Evolutionary conservation across 208 protist genomes (phyloP), one percentile per base, ranked within the genome.

Genomic region (Leishmania lainsoni): DNA sequence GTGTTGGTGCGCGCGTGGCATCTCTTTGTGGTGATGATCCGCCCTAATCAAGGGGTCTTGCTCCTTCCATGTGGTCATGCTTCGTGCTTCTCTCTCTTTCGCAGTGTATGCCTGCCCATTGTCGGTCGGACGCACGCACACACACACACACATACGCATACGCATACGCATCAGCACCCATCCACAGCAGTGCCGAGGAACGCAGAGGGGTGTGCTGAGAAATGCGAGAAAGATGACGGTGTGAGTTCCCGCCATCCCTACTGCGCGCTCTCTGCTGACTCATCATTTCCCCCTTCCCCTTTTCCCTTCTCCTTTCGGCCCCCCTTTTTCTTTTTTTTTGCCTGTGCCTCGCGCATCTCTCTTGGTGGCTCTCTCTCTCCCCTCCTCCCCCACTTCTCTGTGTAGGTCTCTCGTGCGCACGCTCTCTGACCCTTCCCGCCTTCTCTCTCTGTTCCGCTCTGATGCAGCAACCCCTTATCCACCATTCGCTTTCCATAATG

Each of bases 41-140:
- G n/a, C 22, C 59, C 10, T n/a, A 35, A 35, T 29, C n/a, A 61
- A 22, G 56, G 35, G 56, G 56, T 3, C 56, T 61, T 10, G 56
- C 56, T 61, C n/a, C 22, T 29, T 61, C 17, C 56, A 61, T 78
- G 69, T 84, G 29, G 51, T 54, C 51, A 20, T 61, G 49, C 26
- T 72, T 22, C 35, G 35, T 39, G 0, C 59, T 3, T 42, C 61
- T 61, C 48, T 48, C 22, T 79, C n/a, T 16, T 12, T 32, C 17
- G 42, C 20, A 70, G 6, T 52, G 10, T 52, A 4, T 35, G 17
- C 32, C 5, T 51, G 22, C 17, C 10, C 39, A 58, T 51, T 29
- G 48, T n/a, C 63, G 20, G n/a, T 0, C 63, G 6, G 29, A 22
- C 29, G 6, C 63, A 3, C 17, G 12, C 66, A 48, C 66, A 71